Base-by-base conservation (phyloP, 495 filamentous ascomycete genomes). In the Terfezia boudieri region DNA sequence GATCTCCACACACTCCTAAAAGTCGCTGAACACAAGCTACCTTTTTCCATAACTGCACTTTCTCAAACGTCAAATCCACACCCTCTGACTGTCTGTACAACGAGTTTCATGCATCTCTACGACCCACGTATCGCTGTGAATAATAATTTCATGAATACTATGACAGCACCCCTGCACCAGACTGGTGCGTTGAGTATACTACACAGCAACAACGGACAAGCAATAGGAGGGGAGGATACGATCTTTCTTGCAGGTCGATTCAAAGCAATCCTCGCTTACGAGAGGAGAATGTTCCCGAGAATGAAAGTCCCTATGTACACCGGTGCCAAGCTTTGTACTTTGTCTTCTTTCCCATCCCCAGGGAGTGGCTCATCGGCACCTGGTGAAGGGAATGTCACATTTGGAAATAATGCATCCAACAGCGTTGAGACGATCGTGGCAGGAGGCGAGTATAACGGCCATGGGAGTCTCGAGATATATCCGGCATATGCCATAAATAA, bases 181-280 rank as follows among this genome's bases (percentile, higher is more conserved):
- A 82, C 87, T 2, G 79, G 83, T 0, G 86, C 89, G 16, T 71
- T 90, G 20, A 83, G 79, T 41, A 88, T 95, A 58, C 71, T 90
- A 14, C 86, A 93, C 63, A 71, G 83, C 11, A 78, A 78, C 35
- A 46, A 46, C 17, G 41, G 41, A 14, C 41, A 20, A 20, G 14
- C 12, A 14, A 14, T 8, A 46, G 12, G 14, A 14, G 41, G 41
- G 14, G 14, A 14, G 17, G 74, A 76, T 35, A 74, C 81, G 36
- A 80, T 88, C 48, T 84, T 82, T 70, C 79, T 96, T 36, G 87
- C 83, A 0, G 89, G 89, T 10, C 79, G 89, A 26, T 96, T 95
- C 66, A 83, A 86, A 10, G 88, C 80, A 66, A 85, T 95, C 58
- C 70, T 96, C 6, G 82, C 81, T 59, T 95, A 94, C 66, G 86